Conservation (phyloP, 495 filamentous ascomycete genomes). For the Neurospora pannonica region DNA sequence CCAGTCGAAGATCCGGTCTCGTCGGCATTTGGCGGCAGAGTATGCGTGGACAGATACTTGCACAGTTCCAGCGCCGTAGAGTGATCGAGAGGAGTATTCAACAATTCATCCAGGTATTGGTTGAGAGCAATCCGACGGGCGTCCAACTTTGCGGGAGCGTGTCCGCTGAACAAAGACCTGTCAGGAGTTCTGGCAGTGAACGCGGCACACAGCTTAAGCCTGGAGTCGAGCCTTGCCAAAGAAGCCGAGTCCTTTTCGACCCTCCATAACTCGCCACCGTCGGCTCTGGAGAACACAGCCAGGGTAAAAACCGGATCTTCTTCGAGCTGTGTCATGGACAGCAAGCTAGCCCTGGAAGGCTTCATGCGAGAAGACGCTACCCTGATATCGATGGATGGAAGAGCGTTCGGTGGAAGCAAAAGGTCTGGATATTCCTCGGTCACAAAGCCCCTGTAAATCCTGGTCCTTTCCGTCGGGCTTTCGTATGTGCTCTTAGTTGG, state of each 20-base stretch:
- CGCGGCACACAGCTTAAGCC: conserved; percentile 57
- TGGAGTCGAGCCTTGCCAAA: conserved; percentile 70
- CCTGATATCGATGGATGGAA: conserved; percentile 72
- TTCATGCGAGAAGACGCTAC: conserved; percentile 86
- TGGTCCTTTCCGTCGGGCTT: conserved; percentile 25
- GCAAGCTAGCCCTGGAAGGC: conserved; percentile 75
- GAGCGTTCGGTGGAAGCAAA: conserved; percentile 79
- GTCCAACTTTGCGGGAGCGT: conserved; percentile 91
- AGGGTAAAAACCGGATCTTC: conserved; percentile 93
- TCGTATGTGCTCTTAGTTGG: conserved; percentile 24
- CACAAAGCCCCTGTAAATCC: conserved; percentile 52
- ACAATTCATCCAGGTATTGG: conserved; percentile 70
- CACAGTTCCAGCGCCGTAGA: conserved; percentile 73
- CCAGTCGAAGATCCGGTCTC: conserved; percentile 44
- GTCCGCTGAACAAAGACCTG: conserved; percentile 75
- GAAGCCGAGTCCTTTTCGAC: conserved; percentile 84
- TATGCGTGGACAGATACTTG: conserved; percentile 78
- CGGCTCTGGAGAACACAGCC: conserved; percentile 68
- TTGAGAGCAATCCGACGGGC: conserved; percentile 74
- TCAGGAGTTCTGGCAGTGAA: conserved; percentile 73
- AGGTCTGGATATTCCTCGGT: conserved; percentile 78
- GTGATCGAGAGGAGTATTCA: conserved; percentile 75
- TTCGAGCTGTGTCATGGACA: conserved; percentile 60
- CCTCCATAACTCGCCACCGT: conserved; percentile 78
- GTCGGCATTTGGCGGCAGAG: conserved; percentile 65